These are phyloP conservation scores for Euphrasia confusa DNA, from an alignment of 257 asterid species.

Conservation along the genomic window DNA sequence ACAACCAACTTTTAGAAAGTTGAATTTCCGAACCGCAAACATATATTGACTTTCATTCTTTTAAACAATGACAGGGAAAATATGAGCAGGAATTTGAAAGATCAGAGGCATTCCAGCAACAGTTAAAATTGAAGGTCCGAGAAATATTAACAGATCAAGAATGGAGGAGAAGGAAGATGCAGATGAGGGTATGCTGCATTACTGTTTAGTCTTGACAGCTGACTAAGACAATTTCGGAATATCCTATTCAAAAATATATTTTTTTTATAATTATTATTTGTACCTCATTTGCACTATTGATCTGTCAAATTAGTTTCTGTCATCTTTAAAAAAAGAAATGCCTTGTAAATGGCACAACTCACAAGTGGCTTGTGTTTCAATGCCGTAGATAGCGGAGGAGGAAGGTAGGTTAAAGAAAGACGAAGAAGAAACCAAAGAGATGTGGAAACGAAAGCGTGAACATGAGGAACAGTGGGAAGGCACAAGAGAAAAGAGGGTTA, in stretches of 20 bases:
- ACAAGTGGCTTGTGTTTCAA: constrained; percentile 14
- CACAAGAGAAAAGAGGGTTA: constrained; percentile 90
- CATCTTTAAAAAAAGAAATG: too few species aligned
- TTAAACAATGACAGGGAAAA: constrained; percentile 56
- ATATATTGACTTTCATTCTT: constrained; percentile 5
- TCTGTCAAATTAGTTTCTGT: too few species aligned
- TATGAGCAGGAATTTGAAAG: constrained; percentile 81
- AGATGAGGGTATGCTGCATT: constrained; percentile 68
- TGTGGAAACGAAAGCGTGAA: constrained; percentile 98
- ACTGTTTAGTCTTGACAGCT: constrained; percentile 7
- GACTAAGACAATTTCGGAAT: constrained; percentile 9
- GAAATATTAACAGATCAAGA: constrained; percentile 95
- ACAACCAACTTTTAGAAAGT: constrained; percentile 1
- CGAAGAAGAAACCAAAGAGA: constrained; percentile 95
- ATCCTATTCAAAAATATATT: too few species aligned
- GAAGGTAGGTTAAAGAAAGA: constrained; percentile 99
- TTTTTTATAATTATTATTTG: too few species aligned
- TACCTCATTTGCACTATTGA: too few species aligned
- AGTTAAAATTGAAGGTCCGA: constrained; percentile 84
- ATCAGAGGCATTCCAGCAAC: constrained; percentile 80
- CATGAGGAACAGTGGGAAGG: constrained; percentile 99
- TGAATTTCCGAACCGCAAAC: constrained; percentile 18
- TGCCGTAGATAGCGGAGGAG: constrained; percentile 86
- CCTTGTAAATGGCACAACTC: constrained; percentile 1
- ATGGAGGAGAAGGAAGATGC: constrained; percentile 99